Base-by-base conservation (phyloP, 2,329 filamentous ascomycete genomes). In the Neonectria magnoliae region DNA sequence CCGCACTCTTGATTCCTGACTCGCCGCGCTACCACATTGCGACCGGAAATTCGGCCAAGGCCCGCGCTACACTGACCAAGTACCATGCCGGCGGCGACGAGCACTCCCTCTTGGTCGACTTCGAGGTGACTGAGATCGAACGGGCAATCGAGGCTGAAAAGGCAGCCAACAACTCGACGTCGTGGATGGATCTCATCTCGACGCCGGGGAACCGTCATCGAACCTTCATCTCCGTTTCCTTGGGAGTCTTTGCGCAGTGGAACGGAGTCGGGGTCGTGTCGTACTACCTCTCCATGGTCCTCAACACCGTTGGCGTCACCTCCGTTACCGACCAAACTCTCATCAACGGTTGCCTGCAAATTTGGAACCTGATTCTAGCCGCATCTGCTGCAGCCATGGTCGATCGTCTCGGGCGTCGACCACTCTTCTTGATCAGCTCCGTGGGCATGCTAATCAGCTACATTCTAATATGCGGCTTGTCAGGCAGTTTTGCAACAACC, bases 271-370 rank as follows among this genome's bases (percentile, higher is more conserved):
- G 57, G 1, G 44, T 66, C 1, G 64, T 53, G 13, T 29, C n/a
- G 33, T 81, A 80, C 56, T 80, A 80, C 58, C 73, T 81, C 2
- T 76, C 79, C 4, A 71, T 76, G 1, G 79, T 81, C 69, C 71
- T 81, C 5, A 72, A 76, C 9, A 75, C 76, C 5, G 72, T 81
- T 14, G 79, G 79, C 1, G 77, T 81, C 14, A 78, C 73, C 7
- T 75, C 77, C n/a, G 77, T 76, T 2, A 73, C 78, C 38, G 79
- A 78, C 1, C 78, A 80, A 16, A 68, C 64, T 1, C 64, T 61
- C 14, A 68, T 69, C n/a, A 68, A 50, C 22, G 68, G 64, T 3
- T 57, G 68, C 59, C 63, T 81, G 14, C 80, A 81, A 50, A 72
- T 80, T 1, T 73, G 60, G 56, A 69, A 69, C 42, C 33, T 76